phyloP scores from a whole-genome alignment of 345 rosid species.

The Acer saccharum region DNA sequence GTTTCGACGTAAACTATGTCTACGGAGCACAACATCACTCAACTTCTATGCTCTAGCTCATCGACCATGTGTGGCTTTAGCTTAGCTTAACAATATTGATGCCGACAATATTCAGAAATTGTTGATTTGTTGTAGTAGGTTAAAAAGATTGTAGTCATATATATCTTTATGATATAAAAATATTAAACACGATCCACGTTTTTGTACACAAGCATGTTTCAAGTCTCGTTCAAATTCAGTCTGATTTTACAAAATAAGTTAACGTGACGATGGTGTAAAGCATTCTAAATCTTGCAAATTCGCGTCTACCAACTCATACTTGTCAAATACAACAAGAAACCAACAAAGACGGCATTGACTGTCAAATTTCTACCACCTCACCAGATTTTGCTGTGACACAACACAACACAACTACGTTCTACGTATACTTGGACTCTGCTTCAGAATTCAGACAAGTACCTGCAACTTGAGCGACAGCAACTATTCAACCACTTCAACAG shows the following conservation, averaged over 20 bases:
- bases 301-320: not conserved
- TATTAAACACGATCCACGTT: too few relatives aligned
- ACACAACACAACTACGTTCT: too few relatives aligned
- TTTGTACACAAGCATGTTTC: not conserved
- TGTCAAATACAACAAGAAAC: not conserved
- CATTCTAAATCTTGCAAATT: not conserved
- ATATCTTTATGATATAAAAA: too few relatives aligned
- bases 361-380: not conserved
- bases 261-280: constrained; percentile 14
- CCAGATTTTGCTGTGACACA: not conserved
- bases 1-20: too few relatives aligned
- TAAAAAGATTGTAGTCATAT: not conserved
- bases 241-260: not conserved
- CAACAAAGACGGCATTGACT: not conserved
- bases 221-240: not conserved
- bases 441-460: not conserved
- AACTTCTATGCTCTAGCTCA: too few relatives aligned
- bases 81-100: too few relatives aligned
- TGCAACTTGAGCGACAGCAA: not conserved
- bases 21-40: too few relatives aligned
- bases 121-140: not conserved
- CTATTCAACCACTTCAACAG: constrained; percentile 13
- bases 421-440: too few relatives aligned
- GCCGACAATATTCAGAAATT: too few relatives aligned
- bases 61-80: too few relatives aligned